Evolutionary conservation across 805 yeast species (phyloP), one percentile per base, ranked within the genome.

Genomic region (Metschnikowia anglica): DNA sequence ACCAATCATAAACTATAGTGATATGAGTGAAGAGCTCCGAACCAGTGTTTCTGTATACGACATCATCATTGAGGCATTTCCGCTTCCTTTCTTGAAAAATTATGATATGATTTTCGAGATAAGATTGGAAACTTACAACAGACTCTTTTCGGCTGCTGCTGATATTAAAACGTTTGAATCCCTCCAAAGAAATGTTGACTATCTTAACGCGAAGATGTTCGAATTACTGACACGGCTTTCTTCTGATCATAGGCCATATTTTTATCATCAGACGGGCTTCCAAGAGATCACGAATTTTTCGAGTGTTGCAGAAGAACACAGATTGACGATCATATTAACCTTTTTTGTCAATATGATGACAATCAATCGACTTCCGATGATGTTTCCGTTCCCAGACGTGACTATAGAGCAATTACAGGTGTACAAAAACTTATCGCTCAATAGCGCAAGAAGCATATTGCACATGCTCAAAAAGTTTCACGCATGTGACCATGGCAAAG

Each of bases 1-100:
- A 3, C 76, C 82, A 0, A 49, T 71, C 18, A 61, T 79, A 31
- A 65, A 66, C 48, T 69, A 62, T 37, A 46, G 43, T 11, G 80
- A 77, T 51, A 55, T 39, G 6, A 49, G 53, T 24, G 41, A 43
- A 12, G 49, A 47, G 26, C 46, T 48, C 24, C 40, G 31, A 15
- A 21, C 13, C 6, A 13, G 23, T 8, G 15, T 37, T 6, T 19
- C 41, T 2, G 13, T 19, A 10, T 17, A 13, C 11, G 19, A 20
- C 4, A 6, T 25, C 12, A 10, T 16, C 16, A 36, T 16, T 18
- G n/a, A 30, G 5, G 19, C 34, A 3, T 23, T 25, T 15, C 28
- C 39, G 11, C 24, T 21, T 5, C 42, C 34, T 12, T 34, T 41
- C 21, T 28, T 39, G 27, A 18, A 28, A n/a, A 35, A 29, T 25